Evolutionary conservation across 441 rosid genomes (phyloP).

Genomic region (Croton setiger): DNA sequence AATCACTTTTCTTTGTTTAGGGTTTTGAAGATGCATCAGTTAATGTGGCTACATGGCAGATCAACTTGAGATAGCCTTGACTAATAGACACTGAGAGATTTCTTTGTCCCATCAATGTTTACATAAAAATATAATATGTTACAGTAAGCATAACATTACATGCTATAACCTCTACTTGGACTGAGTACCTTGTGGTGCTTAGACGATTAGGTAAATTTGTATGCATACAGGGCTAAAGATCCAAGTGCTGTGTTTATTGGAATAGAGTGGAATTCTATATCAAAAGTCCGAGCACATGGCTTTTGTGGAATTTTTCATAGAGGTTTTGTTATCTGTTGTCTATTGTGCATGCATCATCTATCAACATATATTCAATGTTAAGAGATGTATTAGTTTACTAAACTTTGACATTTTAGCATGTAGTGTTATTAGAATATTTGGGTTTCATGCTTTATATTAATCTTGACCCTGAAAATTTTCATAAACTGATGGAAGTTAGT

Average conservation of each 20-base stretch:
- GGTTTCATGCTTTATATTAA: neutral
- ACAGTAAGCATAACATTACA: neutral
- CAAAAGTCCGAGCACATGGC: neutral
- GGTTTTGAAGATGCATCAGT: neutral
- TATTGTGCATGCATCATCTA: neutral
- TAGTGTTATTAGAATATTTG: neutral
- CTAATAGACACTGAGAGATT: neutral
- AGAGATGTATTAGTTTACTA: neutral
- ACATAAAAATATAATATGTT: neutral
- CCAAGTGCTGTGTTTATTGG: neutral
- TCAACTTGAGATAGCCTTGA: neutral
- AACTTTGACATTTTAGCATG: neutral
- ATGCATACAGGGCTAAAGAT: neutral
- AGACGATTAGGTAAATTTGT: neutral
- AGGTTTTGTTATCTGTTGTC: neutral
- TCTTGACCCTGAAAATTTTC: constrained; percentile 2
- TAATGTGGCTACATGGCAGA: constrained; percentile 4
- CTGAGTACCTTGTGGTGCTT: neutral
- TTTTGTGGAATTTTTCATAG: constrained; percentile 1
- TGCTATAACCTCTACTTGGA: neutral
- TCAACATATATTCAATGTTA: neutral
- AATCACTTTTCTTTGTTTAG: neutral
- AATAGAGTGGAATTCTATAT: neutral
- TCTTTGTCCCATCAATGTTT: neutral
- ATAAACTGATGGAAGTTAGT: neutral